Evolutionary conservation across 129 eudicot species (phyloP), one percentile per base, ranked within the genome.

Genomic region (Chrysanthemum makinoi): DNA sequence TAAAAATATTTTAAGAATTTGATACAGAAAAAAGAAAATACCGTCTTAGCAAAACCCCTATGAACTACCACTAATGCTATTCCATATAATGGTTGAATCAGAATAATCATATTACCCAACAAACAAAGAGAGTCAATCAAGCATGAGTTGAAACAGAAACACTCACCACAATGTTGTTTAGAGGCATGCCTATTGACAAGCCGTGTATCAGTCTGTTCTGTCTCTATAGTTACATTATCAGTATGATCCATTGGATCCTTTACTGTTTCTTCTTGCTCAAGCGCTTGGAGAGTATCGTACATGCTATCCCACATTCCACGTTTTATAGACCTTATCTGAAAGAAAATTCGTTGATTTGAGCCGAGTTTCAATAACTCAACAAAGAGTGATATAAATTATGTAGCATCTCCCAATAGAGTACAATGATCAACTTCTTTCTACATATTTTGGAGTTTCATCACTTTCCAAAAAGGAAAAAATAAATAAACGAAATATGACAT

Each of bases 291-390:
- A 76, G 86, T 77, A 46, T 89, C 97, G 74, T 83, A 87, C 83
- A 87, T 80, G 80, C 85, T 82, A 87, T 94, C 96, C 83, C 90
- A 89, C 85, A 89, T 80, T 68, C 98, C 98, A 74, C 35, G 26
- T 84, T 82, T 84, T 6, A 94, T 86, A 55, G 90, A 88, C 53
- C 55, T 76, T 5, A 94, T 85, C 99, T 94, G 93, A 75, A 82
- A 79, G 18, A 0, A 43, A 53, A 49, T 19, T 18, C 6, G 15
- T 57, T 44, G 55, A 59, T 68, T 68, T 19, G 26, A 44, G 15
- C 16, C 28, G 46, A 39, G 46, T 39, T 39, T 35, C 43, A 35
- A 1, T 5, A 35, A 35, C 43, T 35, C 43, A 35, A 35, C 43
- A 39, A 0, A 39, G 46, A 39, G 46, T 39, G 46, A 39, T 6